A percentile compares a stretch with the other conserved stretches of the same genome.
Conservation (phyloP, 139 green algal species). For the Marvania coccoides region DNA sequence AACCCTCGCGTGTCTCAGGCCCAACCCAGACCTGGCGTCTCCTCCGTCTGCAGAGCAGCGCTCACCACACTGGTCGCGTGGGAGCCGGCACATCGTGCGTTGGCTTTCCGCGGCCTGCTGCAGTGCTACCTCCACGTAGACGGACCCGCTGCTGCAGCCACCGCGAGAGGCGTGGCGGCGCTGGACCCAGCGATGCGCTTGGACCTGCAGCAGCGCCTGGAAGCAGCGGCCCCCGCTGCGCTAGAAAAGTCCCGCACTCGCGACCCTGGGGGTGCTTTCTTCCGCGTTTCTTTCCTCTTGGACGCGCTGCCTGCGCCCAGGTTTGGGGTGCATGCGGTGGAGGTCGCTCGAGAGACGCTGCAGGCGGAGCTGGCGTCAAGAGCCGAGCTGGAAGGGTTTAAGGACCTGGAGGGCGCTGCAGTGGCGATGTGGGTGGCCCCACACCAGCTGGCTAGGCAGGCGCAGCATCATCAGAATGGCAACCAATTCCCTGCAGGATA, state of each 20-base stretch:
- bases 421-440: too few species aligned
- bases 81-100: not conserved
- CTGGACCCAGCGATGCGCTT: not conserved
- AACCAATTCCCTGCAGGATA: too few species aligned
- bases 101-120: not conserved
- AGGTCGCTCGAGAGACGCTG: not conserved
- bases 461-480: too few species aligned
- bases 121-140: conserved; percentile 9
- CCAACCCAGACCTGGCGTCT: conserved; percentile 4
- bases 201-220: not conserved
- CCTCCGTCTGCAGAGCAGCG: not conserved
- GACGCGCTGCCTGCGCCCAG: too few species aligned
- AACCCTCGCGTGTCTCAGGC: not conserved
- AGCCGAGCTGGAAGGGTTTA: too few species aligned
- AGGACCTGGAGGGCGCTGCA: too few species aligned
- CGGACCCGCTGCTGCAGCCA: not conserved
- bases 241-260: too few species aligned
- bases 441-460: too few species aligned
- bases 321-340: not conserved
- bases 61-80: conserved; percentile 4
- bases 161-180: not conserved
- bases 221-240: too few species aligned
- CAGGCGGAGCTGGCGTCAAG: not conserved
- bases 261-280: too few species aligned
- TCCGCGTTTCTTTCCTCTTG: too few species aligned